phyloP scores from a whole-genome alignment of 1,284 basidiomycete genomes.

The Trichosporon sp. region DNA sequence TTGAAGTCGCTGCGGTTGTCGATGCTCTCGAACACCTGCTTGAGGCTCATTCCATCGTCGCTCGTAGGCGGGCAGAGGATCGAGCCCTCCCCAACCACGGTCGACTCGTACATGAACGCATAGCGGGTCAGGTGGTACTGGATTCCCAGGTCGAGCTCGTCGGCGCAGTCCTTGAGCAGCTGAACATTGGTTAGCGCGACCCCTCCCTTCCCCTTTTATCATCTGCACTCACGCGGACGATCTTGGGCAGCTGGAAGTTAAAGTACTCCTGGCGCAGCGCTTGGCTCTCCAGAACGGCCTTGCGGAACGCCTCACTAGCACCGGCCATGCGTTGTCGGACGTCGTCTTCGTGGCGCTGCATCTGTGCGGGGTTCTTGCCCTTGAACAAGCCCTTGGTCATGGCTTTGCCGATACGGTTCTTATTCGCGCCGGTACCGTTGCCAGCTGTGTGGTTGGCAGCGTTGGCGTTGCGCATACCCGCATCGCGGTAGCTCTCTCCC shows the following conservation, averaged over 20 bases:
- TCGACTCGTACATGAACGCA: slow-evolving; percentile 88
- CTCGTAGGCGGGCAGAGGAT: slow-evolving; percentile 51
- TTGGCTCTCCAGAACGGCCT: slow-evolving; percentile 86
- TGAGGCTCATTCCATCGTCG: slow-evolving; percentile 61
- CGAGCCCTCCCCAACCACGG: slow-evolving; percentile 84
- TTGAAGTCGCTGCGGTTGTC: slow-evolving; percentile 95
- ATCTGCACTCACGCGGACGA: slow-evolving; percentile 68
- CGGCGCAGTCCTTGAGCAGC: slow-evolving; percentile 92
- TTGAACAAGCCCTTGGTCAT: slow-evolving; percentile 91
- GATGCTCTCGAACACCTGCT: slow-evolving; percentile 80
- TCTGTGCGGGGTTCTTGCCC: slow-evolving; percentile 87
- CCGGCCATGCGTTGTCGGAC: slow-evolving; percentile 75
- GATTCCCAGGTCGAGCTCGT: slow-evolving; percentile 93
- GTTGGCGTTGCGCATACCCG: slow-evolving; percentile 56
- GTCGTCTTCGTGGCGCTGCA: slow-evolving; percentile 92
- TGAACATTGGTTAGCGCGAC: slow-evolving; percentile 38
- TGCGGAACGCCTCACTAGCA: slow-evolving; percentile 83
- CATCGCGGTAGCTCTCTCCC: slow-evolving; percentile 81
- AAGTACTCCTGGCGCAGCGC: slow-evolving; percentile 92
- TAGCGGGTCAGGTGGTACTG: slow-evolving; percentile 96
- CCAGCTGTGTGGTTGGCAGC: slow-evolving; percentile 48
- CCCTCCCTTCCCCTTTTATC: too few species aligned
- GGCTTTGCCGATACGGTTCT: slow-evolving; percentile 56
- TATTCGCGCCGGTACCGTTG: slow-evolving; percentile 65
- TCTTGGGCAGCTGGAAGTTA: slow-evolving; percentile 90